Conservation (phyloP, 1,139 yeast genomes). For the Candida sp. region DNA sequence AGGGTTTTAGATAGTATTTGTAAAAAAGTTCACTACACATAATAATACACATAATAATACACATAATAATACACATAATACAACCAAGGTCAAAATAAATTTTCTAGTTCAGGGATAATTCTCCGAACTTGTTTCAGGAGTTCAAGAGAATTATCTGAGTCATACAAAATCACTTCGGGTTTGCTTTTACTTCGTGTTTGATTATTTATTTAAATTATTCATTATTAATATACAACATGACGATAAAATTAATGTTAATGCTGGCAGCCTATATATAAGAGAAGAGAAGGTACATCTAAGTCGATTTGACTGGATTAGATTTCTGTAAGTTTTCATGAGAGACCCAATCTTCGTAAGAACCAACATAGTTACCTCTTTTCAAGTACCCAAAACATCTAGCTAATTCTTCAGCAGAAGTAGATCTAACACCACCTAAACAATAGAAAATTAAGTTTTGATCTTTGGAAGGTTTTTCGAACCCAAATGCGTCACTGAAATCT, state of each 20-base stretch:
- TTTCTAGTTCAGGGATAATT: no score
- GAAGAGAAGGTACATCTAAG: neutral
- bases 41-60: no score
- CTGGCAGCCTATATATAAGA: constrained; percentile 2
- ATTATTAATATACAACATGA: constrained; percentile 6
- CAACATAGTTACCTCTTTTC: constrained; percentile 73
- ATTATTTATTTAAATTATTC: neutral
- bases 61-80: no score
- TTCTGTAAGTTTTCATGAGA: constrained; percentile 32
- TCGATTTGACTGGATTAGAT: neutral
- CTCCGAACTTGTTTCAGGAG: no score
- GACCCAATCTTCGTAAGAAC: constrained; percentile 88
- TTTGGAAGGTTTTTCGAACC: constrained; percentile 74
- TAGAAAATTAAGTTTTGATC: constrained; percentile 81
- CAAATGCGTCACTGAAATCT: constrained; percentile 78
- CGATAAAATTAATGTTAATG: neutral
- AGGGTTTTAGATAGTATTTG: no score
- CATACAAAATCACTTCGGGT: no score
- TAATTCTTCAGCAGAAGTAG: constrained; percentile 86
- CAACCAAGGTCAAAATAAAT: no score
- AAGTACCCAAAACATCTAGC: constrained; percentile 89
- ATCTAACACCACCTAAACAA: constrained; percentile 91
- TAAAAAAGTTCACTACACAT: no score
- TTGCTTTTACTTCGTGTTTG: no score
- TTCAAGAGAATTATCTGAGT: no score